Conservation (phyloP, 1,139 yeast species). For the Yamadazyma songkhlaensis region DNA sequence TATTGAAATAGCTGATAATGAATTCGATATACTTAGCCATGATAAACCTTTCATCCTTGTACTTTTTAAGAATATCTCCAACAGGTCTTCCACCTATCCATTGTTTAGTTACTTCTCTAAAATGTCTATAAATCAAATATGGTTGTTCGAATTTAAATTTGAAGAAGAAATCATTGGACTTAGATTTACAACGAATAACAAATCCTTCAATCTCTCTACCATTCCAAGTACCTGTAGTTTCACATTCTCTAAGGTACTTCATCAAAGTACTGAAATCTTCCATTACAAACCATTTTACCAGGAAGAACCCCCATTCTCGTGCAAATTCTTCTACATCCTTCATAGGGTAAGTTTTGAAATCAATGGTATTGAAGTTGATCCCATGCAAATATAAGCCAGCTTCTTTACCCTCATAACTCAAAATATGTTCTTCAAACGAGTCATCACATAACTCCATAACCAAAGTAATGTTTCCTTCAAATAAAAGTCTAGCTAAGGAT, state of each 20-base stretch:
- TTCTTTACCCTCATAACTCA: slow-evolving; percentile 61
- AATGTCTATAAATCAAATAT: slow-evolving; percentile 81
- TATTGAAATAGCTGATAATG: slow-evolving; percentile 51
- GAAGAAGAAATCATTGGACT: slow-evolving; percentile 56
- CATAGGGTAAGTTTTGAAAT: slow-evolving; percentile 66
- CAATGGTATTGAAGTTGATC: slow-evolving; percentile 62
- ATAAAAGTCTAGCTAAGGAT: slow-evolving; percentile 57
- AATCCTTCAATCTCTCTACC: slow-evolving; percentile 87
- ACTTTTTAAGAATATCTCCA: slow-evolving; percentile 39
- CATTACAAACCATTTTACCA: slow-evolving; percentile 45
- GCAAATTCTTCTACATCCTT: slow-evolving; percentile 61
- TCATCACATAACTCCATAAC: slow-evolving; percentile 95
- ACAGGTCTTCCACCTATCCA: slow-evolving; percentile 44
- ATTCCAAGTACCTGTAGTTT: slow-evolving; percentile 68
- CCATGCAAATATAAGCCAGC: slow-evolving; percentile 93
- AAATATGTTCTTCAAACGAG: slow-evolving; percentile 87
- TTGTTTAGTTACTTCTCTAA: slow-evolving; percentile 80
- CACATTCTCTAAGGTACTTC: slow-evolving; percentile 52
- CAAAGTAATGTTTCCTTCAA: slow-evolving; percentile 63
- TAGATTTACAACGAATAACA: slow-evolving; percentile 64
- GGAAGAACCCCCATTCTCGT: slow-evolving; percentile 65
- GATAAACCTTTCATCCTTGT: slow-evolving; percentile 50
- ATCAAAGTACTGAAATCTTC: slow-evolving; percentile 40
- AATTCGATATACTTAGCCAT: slow-evolving; percentile 70
- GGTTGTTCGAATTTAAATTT: slow-evolving; percentile 96